Evolutionary conservation across 2,329 filamentous ascomycete genomes (phyloP), one percentile per base, ranked within the genome.

Genomic region (Sporothrix sp.): DNA sequence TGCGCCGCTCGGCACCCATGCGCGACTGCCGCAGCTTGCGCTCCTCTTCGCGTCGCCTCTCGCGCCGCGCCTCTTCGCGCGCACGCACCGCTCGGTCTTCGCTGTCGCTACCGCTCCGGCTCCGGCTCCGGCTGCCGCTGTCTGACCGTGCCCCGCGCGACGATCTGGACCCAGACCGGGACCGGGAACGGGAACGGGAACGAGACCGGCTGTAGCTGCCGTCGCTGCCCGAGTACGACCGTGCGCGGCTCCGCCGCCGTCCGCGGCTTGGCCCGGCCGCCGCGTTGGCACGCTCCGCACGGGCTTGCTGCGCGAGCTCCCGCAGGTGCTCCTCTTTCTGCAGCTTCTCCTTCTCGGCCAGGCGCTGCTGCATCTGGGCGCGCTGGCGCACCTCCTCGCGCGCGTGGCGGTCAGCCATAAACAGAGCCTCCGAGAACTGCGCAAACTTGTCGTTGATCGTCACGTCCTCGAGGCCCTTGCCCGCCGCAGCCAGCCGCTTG

Each of bases 391-490:
- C 91, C 66, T 98, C 93, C 62, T 98, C 93, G 61, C 93, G 80
- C 7, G 93, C 93, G 65, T 97, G 93, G 43, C 91, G 77, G 64
- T 98, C 93, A 1, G 93, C 93, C 57, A 93, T 94, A 66, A 93
- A 94, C 33, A 98, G 71, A 0, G 91, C 89, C 68, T 98, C 93
- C 0, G 89, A 86, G 63, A 98, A 94, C 61, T 95, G 88, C 2
- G 91, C 91, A 63, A 98, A 97, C 65, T 96, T 97, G 73, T 98
- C 93, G 68, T 95, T 97, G 69, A 98, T 97, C 7, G 88, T 85
- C 37, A 95, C 82, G 64, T 98, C 93, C 66, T 96, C 89, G 56
- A 98, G 65, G 1, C 88, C 88, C 61, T 93, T 79, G 11, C 93
- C 93, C 65, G 97, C 91, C 8, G 93, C 91, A 16, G 93, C 93